Percentiles rank a stretch among this genome's conserved stretches.
Conservation (phyloP, 257 asterid genomes). For the Scutellaria galericulata region DNA sequence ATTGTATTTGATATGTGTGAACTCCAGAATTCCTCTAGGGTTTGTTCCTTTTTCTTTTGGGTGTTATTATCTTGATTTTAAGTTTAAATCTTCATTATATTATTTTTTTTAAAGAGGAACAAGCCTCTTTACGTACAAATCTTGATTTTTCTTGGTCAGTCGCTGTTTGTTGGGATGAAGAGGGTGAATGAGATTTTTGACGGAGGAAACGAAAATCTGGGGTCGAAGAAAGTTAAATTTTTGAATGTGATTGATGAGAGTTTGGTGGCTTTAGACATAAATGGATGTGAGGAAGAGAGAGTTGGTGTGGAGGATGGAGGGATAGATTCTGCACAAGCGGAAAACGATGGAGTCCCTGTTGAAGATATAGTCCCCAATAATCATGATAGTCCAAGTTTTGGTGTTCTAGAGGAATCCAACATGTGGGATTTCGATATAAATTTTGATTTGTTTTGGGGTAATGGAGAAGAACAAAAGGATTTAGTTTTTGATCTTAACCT, state of each 20-base stretch:
- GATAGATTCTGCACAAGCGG: slow-evolving; percentile 29
- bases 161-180: slow-evolving; percentile 46
- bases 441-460: slow-evolving; percentile 39
- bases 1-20: slow-evolving; percentile 17
- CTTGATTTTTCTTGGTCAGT: slow-evolving; percentile 25
- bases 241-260: slow-evolving; percentile 35
- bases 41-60: slow-evolving; percentile 18
- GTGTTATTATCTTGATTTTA: not conserved
- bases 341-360: slow-evolving; percentile 11
- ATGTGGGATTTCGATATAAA: slow-evolving; percentile 37
- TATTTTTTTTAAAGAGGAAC: slow-evolving; percentile 18
- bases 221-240: slow-evolving; percentile 51
- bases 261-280: slow-evolving; percentile 33
- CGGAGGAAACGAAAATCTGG: slow-evolving; percentile 32
- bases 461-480: slow-evolving; percentile 33
- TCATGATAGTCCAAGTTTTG: slow-evolving; percentile 32
- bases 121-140: slow-evolving; percentile 3
- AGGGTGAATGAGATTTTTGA: slow-evolving; percentile 47
- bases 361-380: slow-evolving; percentile 34
- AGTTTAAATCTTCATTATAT: slow-evolving; percentile 24
- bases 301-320: slow-evolving; percentile 39
- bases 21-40: slow-evolving; percentile 18
- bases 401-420: slow-evolving; percentile 29
- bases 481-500: slow-evolving; percentile 53
- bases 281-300: slow-evolving; percentile 34